Percentiles rank a stretch among this genome's conserved stretches.
phyloP scores from a whole-genome alignment of 257 asterid genomes.

The Ligustrum vulgare region DNA sequence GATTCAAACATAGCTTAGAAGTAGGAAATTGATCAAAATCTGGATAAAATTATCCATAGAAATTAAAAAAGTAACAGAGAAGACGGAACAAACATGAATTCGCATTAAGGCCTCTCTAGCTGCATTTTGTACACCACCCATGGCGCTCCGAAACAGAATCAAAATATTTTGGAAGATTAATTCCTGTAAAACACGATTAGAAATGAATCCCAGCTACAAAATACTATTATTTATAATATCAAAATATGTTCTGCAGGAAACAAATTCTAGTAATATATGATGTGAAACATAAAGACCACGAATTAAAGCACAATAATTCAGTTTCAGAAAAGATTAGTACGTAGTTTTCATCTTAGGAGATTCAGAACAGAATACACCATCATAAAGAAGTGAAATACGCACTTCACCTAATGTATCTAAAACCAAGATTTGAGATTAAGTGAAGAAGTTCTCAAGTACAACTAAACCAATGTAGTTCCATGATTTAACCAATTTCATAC shows the following conservation, averaged over 20 bases:
- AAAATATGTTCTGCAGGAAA: background rate
- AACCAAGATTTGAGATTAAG: background rate
- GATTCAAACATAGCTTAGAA: background rate
- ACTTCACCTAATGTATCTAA: background rate
- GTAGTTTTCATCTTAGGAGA: background rate
- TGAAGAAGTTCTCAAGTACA: background rate
- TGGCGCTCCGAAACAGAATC: constrained; percentile 58
- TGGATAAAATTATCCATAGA: constrained; percentile 12
- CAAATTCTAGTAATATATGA: background rate
- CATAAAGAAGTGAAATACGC: background rate
- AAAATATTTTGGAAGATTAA: constrained; percentile 57
- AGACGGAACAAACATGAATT: constrained; percentile 56
- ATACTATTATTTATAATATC: background rate
- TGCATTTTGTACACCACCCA: constrained; percentile 61
- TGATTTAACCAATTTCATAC: background rate
- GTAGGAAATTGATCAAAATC: constrained; percentile 6
- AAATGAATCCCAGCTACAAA: constrained; percentile 17
- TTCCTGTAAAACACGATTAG: constrained; percentile 48
- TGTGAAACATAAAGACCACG: background rate
- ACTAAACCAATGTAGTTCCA: background rate
- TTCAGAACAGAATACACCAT: background rate
- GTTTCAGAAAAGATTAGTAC: background rate
- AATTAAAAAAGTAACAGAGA: constrained; percentile 13
- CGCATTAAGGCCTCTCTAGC: constrained; percentile 70
- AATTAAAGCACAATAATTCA: constrained; percentile 7